Evolutionary conservation across 225 moss, liverwort and hornwort genomes (phyloP).

Genomic region (Pleurozium schreberi): DNA sequence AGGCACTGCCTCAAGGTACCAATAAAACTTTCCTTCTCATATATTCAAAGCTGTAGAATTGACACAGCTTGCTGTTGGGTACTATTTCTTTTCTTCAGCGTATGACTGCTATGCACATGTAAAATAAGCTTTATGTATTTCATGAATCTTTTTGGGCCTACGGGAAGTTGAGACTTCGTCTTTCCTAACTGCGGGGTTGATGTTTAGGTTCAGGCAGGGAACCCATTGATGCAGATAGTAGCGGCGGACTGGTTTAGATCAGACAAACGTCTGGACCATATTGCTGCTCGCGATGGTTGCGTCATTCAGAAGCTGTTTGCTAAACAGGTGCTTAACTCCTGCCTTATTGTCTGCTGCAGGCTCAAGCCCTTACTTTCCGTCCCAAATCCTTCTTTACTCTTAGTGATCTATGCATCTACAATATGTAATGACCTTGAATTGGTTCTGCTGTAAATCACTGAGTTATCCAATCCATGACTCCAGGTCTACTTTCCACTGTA

Average conservation of each 20-base stretch:
- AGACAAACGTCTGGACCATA: slow-evolving; percentile 71
- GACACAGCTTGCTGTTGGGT: not conserved
- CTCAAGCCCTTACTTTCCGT: not conserved
- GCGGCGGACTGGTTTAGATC: slow-evolving; percentile 92
- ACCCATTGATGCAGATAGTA: slow-evolving; percentile 70
- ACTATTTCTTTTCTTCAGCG: not conserved
- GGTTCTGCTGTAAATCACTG: not conserved
- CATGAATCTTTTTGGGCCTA: not conserved
- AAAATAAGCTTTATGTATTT: not conserved
- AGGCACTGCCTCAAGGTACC: slow-evolving; percentile 26
- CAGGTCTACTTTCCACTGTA: not conserved
- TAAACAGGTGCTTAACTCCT: slow-evolving; percentile 30
- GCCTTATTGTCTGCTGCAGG: not conserved
- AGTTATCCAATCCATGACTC: not conserved
- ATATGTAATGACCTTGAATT: not conserved
- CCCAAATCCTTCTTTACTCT: not conserved
- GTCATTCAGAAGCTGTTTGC: slow-evolving; percentile 52
- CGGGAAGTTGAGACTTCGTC: not conserved
- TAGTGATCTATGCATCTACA: not conserved
- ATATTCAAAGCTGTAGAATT: not conserved
- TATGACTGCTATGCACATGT: not conserved
- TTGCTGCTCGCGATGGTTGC: slow-evolving; percentile 58
- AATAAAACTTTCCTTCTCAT: slow-evolving; percentile 5
- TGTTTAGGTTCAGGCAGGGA: slow-evolving; percentile 64
- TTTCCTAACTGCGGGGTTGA: not conserved